Conservation (phyloP, 257 asterid genomes). For the Gardenia jasminoides region DNA sequence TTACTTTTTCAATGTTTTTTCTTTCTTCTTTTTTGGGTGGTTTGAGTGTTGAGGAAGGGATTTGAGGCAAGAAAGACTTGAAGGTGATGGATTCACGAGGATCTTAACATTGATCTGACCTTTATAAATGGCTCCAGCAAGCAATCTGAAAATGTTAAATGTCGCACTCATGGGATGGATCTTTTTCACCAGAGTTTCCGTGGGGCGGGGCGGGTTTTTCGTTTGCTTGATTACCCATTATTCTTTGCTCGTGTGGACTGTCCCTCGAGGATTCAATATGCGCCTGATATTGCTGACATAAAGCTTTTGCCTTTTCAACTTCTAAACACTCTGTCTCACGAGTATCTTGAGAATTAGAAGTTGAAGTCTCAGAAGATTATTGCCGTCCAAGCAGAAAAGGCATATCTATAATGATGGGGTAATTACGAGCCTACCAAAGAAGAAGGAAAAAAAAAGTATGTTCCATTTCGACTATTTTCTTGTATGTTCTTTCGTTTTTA, state of each 20-base stretch:
- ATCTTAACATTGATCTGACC: constrained; percentile 15
- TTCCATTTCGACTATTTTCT: constrained; percentile 22
- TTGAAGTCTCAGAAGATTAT: constrained; percentile 10
- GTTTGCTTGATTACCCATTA: constrained; percentile 43
- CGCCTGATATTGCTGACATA: constrained; percentile 28
- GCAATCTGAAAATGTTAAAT: not conserved
- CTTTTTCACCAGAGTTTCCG: constrained; percentile 7
- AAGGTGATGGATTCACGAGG: constrained; percentile 25
- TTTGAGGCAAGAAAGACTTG: not conserved
- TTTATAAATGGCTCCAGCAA: constrained; percentile 12
- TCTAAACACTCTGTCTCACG: constrained; percentile 40
- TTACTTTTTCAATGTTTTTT: not conserved
- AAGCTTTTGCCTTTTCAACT: constrained; percentile 26
- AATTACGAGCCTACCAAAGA: constrained; percentile 5
- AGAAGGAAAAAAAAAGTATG: constrained; percentile 16
- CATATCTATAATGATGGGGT: constrained; percentile 28
- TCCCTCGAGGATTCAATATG: constrained; percentile 26
- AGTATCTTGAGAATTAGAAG: constrained; percentile 42
- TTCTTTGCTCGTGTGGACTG: constrained; percentile 74
- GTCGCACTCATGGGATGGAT: not conserved
- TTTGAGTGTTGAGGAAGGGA: not conserved
- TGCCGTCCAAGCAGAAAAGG: constrained; percentile 35
- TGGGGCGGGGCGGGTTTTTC: constrained; percentile 2
- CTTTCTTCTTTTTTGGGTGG: too few relatives aligned
- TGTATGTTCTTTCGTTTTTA: not conserved